Evolutionary conservation across 352 stramenopile species (phyloP), one percentile per base, ranked within the genome.

Genomic region (Achlya hypogyna): DNA sequence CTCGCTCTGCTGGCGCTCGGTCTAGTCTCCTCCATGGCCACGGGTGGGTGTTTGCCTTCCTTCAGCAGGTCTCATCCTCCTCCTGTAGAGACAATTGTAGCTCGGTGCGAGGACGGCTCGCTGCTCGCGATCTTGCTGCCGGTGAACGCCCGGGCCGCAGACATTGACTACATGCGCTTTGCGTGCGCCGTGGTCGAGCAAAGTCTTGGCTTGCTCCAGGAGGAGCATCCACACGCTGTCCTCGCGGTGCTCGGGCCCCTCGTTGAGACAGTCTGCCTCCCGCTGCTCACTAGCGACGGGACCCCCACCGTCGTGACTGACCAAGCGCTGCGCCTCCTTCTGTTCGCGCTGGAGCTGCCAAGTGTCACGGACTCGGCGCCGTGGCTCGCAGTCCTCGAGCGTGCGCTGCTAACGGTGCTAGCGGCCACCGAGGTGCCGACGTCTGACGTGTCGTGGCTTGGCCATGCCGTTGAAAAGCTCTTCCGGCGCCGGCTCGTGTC

Each of bases 21-120:
- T 23, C 40, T 64, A 23, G 34, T 64, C 8, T 64, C 54, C 12
- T 64, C 54, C n/a, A n/a, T 64, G n/a, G 40, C 31, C 53, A 22
- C 25, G 8, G 31, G 53, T 22, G 20, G 25, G 1, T 1, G 34
- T 5, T 38, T 52, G 35, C 5, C 35, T 18, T 10, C 27, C 4
- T 42, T 10, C 51, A 35, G 22, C 20, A 35, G 29, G 5, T 22
- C 28, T 45, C 52, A 45, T 45, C 5, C 52, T 9, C n/a, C n/a
- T n/a, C n/a, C 38, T 45, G 2, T 49, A 25, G 51, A 64, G 54
- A 34, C 28, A 10, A 51, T 53, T 16, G 54, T 51, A 9, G 23
- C 20, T 8, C 9, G 35, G 31, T 52, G 54, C 47, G 38, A 6
- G 10, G 31, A 45, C n/a, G 54, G 32, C 4, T 38, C 54, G 12